phyloP scores from a whole-genome alignment of 352 stramenopile species.

The Pythium scleroteichum region DNA sequence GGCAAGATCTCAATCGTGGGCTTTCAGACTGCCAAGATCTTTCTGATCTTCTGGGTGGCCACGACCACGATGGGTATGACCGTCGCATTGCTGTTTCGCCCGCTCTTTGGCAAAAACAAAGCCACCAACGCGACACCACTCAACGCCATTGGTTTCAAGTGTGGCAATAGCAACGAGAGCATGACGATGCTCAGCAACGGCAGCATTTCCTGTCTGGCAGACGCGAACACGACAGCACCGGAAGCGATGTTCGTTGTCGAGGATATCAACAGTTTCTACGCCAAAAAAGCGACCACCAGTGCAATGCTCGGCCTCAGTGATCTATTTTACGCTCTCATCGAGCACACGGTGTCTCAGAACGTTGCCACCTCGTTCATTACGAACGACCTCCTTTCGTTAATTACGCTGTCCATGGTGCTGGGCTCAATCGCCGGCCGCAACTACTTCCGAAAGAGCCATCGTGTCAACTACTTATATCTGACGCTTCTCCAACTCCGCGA shows the following conservation, averaged over 20 bases:
- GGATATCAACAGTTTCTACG: conserved; percentile 53
- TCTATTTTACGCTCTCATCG: conserved; percentile 53
- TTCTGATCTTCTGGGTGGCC: conserved; percentile 52
- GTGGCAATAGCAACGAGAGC: conserved; percentile 38
- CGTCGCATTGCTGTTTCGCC: conserved; percentile 52
- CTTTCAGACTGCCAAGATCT: conserved; percentile 58
- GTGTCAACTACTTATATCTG: conserved; percentile 64
- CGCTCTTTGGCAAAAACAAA: conserved; percentile 39
- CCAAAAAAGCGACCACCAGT: conserved; percentile 32
- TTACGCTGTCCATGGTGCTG: conserved; percentile 62
- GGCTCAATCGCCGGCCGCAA: conserved; percentile 46
- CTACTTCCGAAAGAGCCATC: conserved; percentile 52
- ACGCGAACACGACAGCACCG: neutral
- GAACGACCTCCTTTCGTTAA: conserved; percentile 49
- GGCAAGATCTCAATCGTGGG: conserved; percentile 66
- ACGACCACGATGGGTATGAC: conserved; percentile 46
- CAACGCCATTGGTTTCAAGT: conserved; percentile 52
- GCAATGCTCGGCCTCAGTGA: conserved; percentile 48
- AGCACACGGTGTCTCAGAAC: conserved; percentile 58
- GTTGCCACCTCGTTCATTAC: conserved; percentile 51
- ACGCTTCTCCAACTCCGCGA: conserved; percentile 66
- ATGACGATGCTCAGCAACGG: neutral
- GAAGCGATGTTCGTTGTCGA: conserved; percentile 35
- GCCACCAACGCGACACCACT: neutral
- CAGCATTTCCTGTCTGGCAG: neutral